Evolutionary conservation across 176 grass and related monocot species (phyloP).

Genomic region (Oryza meyeriana): DNA sequence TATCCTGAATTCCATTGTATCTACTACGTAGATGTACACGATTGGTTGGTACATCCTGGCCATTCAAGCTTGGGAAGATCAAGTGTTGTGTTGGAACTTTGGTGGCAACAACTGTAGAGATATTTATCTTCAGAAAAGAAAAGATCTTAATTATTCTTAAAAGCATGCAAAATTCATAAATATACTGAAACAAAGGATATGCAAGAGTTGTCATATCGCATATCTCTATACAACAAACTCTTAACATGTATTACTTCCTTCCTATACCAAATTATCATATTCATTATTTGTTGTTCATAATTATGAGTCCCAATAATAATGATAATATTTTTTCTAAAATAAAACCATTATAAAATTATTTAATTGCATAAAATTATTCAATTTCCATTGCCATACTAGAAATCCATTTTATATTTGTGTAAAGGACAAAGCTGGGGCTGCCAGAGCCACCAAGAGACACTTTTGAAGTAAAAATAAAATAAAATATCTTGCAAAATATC

Average conservation of each 20-base stretch:
- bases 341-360: neutral
- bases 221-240: neutral
- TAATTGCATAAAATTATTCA: neutral
- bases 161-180: neutral
- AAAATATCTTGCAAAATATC: slow-evolving; percentile 48
- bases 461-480: neutral
- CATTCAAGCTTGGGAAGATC: slow-evolving; percentile 9
- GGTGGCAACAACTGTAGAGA: slow-evolving; percentile 26
- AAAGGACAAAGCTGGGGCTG: neutral
- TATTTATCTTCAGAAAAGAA: neutral
- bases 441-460: slow-evolving; percentile 3
- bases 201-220: neutral
- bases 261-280: neutral
- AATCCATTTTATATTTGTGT: neutral
- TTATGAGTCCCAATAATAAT: neutral
- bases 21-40: neutral
- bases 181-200: neutral
- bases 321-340: neutral
- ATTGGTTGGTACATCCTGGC: slow-evolving; percentile 24
- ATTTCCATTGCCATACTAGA: neutral
- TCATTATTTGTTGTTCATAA: neutral
- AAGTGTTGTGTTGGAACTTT: slow-evolving; percentile 15
- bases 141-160: neutral
- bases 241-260: neutral
- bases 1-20: slow-evolving; percentile 21